phyloP scores from a whole-genome alignment of 208 protist genomes.

The Angomonas desouzai region DNA sequence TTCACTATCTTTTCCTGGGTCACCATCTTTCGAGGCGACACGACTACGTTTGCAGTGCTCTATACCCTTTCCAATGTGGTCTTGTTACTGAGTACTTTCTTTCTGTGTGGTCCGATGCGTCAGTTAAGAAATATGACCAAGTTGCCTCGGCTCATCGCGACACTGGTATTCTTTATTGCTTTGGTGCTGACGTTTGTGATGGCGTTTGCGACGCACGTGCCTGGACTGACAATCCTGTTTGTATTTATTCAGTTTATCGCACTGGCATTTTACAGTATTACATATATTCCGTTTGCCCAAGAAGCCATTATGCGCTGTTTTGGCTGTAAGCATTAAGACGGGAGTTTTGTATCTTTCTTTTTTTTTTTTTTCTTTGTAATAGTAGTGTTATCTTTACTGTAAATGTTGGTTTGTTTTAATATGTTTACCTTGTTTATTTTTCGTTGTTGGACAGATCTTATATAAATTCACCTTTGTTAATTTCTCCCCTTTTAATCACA shows the following conservation, averaged over 20 bases:
- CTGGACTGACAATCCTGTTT: conserved; percentile 43
- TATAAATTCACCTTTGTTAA: no score
- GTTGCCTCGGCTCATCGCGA: conserved; percentile 37
- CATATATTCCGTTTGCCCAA: conserved; percentile 68
- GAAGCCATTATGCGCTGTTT: conserved; percentile 27
- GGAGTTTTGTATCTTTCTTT: conserved; percentile 2
- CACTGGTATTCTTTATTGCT: conserved; percentile 43
- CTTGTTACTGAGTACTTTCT: conserved; percentile 51
- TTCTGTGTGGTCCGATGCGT: conserved; percentile 53
- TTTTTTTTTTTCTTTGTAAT: no score
- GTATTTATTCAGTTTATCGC: conserved; percentile 65
- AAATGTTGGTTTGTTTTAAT: no score
- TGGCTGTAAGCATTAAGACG: conserved; percentile 1
- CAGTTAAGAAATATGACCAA: conserved; percentile 74
- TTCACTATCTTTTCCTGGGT: conserved; percentile 61
- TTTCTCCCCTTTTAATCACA: no score
- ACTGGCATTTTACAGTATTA: conserved; percentile 69
- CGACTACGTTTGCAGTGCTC: conserved; percentile 53
- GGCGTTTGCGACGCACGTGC: conserved; percentile 35
- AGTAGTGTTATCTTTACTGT: no score
- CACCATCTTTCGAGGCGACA: conserved; percentile 40
- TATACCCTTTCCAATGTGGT: conserved; percentile 57
- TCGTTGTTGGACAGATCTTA: no score
- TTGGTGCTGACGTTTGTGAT: conserved; percentile 59
- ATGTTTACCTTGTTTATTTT: no score